Conservation (phyloP, 148 eudicot genomes). For the Silene conica region DNA sequence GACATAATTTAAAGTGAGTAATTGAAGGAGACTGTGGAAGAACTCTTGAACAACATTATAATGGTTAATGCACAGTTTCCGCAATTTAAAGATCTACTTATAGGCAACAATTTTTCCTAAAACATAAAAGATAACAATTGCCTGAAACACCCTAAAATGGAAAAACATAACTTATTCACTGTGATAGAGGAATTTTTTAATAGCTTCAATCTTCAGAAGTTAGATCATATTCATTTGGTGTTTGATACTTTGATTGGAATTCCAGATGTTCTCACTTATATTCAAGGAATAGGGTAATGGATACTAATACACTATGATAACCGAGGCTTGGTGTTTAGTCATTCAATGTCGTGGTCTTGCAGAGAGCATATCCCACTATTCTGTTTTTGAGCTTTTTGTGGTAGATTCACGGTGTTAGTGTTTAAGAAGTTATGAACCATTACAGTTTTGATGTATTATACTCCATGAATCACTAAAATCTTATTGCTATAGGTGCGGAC, state of each 20-base stretch:
- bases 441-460: background rate
- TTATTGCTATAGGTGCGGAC: slow-evolving; percentile 50
- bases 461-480: slow-evolving; percentile 11
- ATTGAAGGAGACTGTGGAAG: no score
- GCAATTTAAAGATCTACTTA: no score
- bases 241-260: background rate
- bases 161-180: no score
- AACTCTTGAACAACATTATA: no score
- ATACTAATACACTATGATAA: background rate
- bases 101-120: no score
- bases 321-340: background rate
- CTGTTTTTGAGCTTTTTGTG: background rate
- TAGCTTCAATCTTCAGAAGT: background rate
- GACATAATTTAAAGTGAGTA: no score
- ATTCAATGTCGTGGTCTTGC: background rate
- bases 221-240: background rate
- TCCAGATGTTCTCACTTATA: background rate
- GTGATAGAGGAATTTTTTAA: background rate
- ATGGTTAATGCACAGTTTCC: no score
- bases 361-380: background rate
- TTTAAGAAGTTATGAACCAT: background rate
- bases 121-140: no score
- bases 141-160: no score
- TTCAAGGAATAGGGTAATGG: background rate
- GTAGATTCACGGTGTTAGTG: background rate